Conservation (phyloP, 1,139 yeast species). For the Wickerhamomyces sp. region DNA sequence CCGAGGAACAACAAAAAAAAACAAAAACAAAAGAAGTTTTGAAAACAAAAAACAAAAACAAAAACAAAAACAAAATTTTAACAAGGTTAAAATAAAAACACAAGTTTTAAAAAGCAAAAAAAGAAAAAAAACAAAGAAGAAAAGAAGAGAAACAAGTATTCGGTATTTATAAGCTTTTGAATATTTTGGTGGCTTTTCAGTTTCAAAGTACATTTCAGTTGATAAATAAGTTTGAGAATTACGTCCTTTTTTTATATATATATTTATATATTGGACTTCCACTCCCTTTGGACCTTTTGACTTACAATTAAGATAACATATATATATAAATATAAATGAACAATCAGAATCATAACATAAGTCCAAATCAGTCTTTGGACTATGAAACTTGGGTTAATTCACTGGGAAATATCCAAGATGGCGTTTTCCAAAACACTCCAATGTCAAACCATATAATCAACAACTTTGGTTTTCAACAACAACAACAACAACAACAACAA, state of each 20-base stretch:
- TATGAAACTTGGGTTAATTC: constrained; percentile 24
- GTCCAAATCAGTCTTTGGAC: constrained; percentile 19
- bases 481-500: constrained; percentile 1
- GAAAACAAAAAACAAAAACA: neutral
- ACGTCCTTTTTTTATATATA: too few relatives aligned
- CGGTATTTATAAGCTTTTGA: too few relatives aligned
- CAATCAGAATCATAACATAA: constrained; percentile 1
- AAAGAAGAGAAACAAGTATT: too few relatives aligned
- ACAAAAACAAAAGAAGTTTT: neutral
- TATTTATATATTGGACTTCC: too few relatives aligned
- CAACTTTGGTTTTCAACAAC: constrained; percentile 2
- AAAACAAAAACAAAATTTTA: too few relatives aligned
- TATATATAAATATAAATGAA: neutral
- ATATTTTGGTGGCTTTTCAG: too few relatives aligned
- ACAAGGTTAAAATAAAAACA: too few relatives aligned
- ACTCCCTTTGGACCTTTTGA: too few relatives aligned
- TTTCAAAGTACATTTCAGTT: too few relatives aligned
- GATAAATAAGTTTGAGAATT: too few relatives aligned
- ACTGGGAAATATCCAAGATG: constrained; percentile 22
- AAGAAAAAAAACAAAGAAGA: too few relatives aligned
- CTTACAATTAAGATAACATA: neutral
- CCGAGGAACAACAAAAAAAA: neutral
- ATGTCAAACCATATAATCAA: constrained; percentile 20
- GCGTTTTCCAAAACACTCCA: constrained; percentile 24
- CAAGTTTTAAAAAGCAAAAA: too few relatives aligned